Percentiles rank a stretch among this genome's conserved stretches.
These are phyloP conservation scores for Elymus sibiricus DNA, from an alignment of 176 grass and related monocot species.

Conservation along the genomic window DNA sequence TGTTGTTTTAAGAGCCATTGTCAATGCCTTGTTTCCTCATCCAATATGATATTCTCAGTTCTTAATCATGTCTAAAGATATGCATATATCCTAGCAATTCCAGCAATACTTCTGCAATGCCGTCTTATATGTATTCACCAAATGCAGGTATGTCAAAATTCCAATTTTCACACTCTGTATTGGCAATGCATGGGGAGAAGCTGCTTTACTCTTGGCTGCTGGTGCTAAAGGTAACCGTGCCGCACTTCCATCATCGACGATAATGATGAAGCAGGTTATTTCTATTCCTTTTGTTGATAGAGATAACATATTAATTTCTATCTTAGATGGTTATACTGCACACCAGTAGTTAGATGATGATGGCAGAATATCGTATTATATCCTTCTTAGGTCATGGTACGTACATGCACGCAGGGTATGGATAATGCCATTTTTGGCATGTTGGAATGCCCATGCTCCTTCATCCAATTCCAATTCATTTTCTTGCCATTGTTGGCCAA, in stretches of 20 bases:
- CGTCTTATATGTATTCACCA: constrained; percentile 17
- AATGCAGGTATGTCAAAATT: constrained; percentile 59
- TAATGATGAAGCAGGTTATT: constrained; percentile 97
- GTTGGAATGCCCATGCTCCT: not conserved
- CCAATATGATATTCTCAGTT: not conserved
- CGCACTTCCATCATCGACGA: constrained; percentile 88
- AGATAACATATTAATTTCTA: not conserved
- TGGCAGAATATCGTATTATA: not conserved
- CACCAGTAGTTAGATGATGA: not conserved
- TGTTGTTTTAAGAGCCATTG: not conserved
- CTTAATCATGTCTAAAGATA: not conserved
- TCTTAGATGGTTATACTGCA: not conserved
- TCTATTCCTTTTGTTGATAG: constrained; percentile 28
- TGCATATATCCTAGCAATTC: not conserved
- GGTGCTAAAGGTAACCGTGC: constrained; percentile 80
- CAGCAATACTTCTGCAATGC: not conserved
- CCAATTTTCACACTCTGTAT: constrained; percentile 95
- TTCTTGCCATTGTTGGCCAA: too few species aligned
- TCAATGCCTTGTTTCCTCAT: not conserved
- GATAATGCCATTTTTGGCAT: not conserved
- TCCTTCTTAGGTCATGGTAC: not conserved
- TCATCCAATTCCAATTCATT: not conserved
- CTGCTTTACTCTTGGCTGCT: constrained; percentile 90
- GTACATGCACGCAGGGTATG: not conserved
- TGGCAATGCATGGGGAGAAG: constrained; percentile 97